phyloP scores from a whole-genome alignment of 2,329 filamentous ascomycete genomes.

The Nakataea oryzae region DNA sequence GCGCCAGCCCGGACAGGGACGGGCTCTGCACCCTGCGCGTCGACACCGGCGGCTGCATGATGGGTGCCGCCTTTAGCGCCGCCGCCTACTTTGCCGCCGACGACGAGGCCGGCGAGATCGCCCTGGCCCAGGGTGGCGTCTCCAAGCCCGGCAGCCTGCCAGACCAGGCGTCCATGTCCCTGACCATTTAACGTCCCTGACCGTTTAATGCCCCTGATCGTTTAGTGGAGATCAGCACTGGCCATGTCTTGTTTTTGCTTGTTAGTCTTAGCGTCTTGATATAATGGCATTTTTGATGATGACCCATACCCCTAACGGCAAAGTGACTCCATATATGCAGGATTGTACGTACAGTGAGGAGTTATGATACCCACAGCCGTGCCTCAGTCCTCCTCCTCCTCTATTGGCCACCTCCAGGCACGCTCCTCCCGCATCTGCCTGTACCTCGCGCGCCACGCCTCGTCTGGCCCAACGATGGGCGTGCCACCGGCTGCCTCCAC shows the following conservation, averaged over 20 bases:
- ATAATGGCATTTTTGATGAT: no score
- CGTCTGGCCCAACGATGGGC: background rate
- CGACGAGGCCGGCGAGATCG: conserved; percentile 18
- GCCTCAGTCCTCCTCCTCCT: background rate
- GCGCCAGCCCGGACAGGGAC: conserved; percentile 6
- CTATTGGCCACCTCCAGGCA: background rate
- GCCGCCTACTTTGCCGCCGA: conserved; percentile 20
- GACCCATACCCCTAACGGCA: no score
- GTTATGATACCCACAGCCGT: no score
- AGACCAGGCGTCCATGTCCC: conserved; percentile 1
- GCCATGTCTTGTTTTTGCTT: no score
- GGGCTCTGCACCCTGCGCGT: conserved; percentile 17
- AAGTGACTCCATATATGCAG: no score
- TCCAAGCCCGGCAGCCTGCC: conserved; percentile 10
- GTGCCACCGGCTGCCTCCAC: background rate
- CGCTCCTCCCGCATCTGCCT: background rate
- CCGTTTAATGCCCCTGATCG: no score
- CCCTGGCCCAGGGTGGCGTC: conserved; percentile 21
- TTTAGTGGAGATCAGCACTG: no score
- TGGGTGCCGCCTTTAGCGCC: conserved; percentile 20
- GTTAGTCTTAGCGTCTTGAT: no score
- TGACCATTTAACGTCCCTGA: background rate
- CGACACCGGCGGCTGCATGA: conserved; percentile 15
- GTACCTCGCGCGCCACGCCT: background rate
- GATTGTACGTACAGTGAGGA: no score